phyloP scores from a whole-genome alignment of 192 early-diverging fungal species.

The Coemansia nantahalensis region DNA sequence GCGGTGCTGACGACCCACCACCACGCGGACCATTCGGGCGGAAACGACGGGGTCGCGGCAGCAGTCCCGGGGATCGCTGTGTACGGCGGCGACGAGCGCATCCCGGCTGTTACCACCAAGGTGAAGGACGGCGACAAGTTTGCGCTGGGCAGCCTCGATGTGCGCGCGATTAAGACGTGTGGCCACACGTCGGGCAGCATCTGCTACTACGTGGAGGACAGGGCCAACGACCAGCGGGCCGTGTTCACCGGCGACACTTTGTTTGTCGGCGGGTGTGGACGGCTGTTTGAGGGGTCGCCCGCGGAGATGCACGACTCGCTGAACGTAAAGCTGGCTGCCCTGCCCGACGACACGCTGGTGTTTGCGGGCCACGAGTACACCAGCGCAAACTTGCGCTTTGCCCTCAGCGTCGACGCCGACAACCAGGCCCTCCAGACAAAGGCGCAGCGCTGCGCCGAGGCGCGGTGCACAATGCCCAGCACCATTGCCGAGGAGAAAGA shows the following conservation, averaged over 20 bases:
- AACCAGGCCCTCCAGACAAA: slow-evolving; percentile 70
- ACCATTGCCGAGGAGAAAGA: slow-evolving; percentile 84
- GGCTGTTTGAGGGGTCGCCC: slow-evolving; percentile 91
- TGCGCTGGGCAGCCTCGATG: slow-evolving; percentile 66
- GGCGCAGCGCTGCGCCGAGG: slow-evolving; percentile 56
- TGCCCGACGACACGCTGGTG: slow-evolving; percentile 81
- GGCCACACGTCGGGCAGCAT: slow-evolving; percentile 91
- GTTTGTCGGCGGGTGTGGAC: slow-evolving; percentile 82
- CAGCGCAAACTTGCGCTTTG: slow-evolving; percentile 68
- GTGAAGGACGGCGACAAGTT: slow-evolving; percentile 72
- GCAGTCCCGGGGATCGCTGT: slow-evolving; percentile 63
- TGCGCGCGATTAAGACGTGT: slow-evolving; percentile 72
- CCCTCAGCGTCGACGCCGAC: slow-evolving; percentile 69
- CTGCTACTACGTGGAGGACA: slow-evolving; percentile 75
- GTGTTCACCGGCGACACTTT: slow-evolving; percentile 92
- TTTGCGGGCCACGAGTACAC: slow-evolving; percentile 97
- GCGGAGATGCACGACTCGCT: slow-evolving; percentile 83
- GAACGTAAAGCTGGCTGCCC: slow-evolving; percentile 58
- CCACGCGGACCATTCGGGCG: slow-evolving; percentile 85
- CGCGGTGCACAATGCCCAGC: slow-evolving; percentile 71
- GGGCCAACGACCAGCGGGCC: slow-evolving; percentile 52
- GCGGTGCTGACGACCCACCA: slow-evolving; percentile 84
- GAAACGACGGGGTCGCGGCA: slow-evolving; percentile 62
- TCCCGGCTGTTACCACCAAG: slow-evolving; percentile 73
- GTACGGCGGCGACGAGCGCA: slow-evolving; percentile 85